Base-by-base conservation (phyloP, 352 stramenopile genomes). In the Pythium oligandrum region DNA sequence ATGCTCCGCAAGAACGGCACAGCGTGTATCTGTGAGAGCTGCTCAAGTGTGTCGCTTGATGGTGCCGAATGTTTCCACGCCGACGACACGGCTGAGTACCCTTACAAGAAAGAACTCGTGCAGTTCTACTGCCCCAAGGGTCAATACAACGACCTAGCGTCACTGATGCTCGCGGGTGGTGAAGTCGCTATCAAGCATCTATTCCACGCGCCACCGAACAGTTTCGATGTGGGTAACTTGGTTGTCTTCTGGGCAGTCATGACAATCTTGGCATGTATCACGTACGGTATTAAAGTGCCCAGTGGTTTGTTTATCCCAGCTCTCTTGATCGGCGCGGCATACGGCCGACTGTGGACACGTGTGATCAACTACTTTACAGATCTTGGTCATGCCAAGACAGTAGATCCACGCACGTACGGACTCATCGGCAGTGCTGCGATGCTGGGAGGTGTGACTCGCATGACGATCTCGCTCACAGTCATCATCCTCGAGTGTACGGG, bases 391-490 rank as follows among this genome's bases (percentile, higher is more conserved):
- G 60, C 71, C 53, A 90, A 90, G 61, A 79, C 68, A 6, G 77
- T 91, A 2, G 83, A 93, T 40, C 75, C 79, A 10, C 85, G 91
- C 3, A 98, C 93, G 12, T 99, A 99, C 59, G 95, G 94, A 7
- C 78, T 99, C 12, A 97, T 99, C 52, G 96, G 96, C 49, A 95
- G 94, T 43, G 83, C 95, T 4, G 96, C 90, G 36, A 96, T 99
- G 54, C 79, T 99, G 11, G 95, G 96, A 30, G 97, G 97, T 6
- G 96, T 99, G 61, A 95, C 96, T 6, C 86, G 97, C 51, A 99
- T 99, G 96, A 98, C 96, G 4, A 99, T 99, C 55, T 98, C 89
- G 12, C 75, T 99, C 17, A 99, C 95, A 4, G 97, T 99, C 50
- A 98, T 99, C 56, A 86, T 99, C 30, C 73, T 99, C 17, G 97